Evolutionary conservation across 768 basidiomycete genomes (phyloP).

Genomic region (Tylopilus felleus): DNA sequence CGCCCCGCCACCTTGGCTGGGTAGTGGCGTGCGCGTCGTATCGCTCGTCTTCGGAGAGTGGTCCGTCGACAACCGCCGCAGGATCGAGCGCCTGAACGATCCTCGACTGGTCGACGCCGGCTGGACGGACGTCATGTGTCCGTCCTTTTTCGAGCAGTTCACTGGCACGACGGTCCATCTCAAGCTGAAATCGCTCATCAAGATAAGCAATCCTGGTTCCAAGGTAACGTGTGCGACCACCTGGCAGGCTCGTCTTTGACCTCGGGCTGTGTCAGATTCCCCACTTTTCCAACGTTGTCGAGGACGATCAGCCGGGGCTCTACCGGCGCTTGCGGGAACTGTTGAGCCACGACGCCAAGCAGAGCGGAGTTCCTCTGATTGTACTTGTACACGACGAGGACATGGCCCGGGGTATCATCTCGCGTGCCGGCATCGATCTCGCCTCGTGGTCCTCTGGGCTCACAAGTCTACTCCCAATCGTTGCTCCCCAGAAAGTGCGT

Average conservation of each 20-base stretch:
- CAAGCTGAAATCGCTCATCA: conserved; percentile 2
- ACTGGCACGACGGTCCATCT: conserved; percentile 20
- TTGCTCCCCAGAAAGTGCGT: conserved; percentile 5
- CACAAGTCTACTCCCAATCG: conserved; percentile 12
- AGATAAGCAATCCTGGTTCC: conserved; percentile 9
- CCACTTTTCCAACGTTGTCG: conserved; percentile 17
- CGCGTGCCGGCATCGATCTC: conserved; percentile 40
- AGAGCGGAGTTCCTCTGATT: conserved; percentile 35
- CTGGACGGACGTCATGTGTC: conserved; percentile 38
- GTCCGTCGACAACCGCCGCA: conserved; percentile 32
- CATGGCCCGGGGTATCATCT: conserved; percentile 38
- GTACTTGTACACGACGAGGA: conserved; percentile 46
- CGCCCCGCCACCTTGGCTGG: conserved; percentile 31
- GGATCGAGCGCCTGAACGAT: conserved; percentile 25
- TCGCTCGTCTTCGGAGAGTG: conserved; percentile 39
- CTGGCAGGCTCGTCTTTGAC: not conserved
- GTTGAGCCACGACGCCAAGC: conserved; percentile 17
- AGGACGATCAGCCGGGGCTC: conserved; percentile 10
- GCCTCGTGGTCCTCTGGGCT: conserved; percentile 42
- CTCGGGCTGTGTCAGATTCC: conserved; percentile 7
- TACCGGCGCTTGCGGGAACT: conserved; percentile 17
- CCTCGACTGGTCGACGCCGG: conserved; percentile 40
- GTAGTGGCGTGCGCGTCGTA: conserved; percentile 25
- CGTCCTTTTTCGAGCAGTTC: conserved; percentile 22
- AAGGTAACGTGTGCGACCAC: conserved; percentile 14